Evolutionary conservation across 495 filamentous ascomycete species (phyloP).

Genomic region (Podospora australis): DNA sequence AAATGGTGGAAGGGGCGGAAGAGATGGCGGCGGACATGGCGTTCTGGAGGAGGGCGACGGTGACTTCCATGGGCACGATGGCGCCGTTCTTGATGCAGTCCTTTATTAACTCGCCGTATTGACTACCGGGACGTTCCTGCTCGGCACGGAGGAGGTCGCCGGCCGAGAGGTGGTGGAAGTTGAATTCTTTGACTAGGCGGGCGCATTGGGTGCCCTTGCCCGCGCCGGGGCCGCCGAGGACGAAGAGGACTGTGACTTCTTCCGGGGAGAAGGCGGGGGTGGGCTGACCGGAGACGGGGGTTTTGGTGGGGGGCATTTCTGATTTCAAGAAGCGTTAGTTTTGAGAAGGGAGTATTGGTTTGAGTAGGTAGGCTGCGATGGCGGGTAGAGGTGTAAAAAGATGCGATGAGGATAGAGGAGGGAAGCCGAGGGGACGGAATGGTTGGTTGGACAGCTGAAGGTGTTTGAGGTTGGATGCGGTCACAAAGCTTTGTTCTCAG

Average conservation of each 20-base stretch:
- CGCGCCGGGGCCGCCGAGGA: conserved; percentile 71
- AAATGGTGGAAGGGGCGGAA: conserved; percentile 7
- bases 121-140: conserved; percentile 73
- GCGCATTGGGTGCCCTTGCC: conserved; percentile 85
- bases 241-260: conserved; percentile 82
- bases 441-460: not conserved
- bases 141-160: conserved; percentile 92
- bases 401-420: not conserved
- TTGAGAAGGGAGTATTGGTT: not conserved
- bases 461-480: not conserved
- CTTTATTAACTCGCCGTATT: conserved; percentile 87
- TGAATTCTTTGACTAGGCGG: conserved; percentile 81
- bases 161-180: conserved; percentile 86
- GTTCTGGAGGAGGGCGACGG: conserved; percentile 86
- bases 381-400: not conserved
- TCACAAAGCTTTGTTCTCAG: too few species aligned
- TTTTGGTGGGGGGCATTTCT: conserved; percentile 12
- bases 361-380: not conserved
- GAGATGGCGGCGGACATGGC: conserved; percentile 66
- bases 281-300: conserved; percentile 32
- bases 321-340: too few species aligned
- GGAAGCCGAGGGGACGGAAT: not conserved
- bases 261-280: conserved; percentile 72
- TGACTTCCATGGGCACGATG: conserved; percentile 98
- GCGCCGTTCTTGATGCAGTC: conserved; percentile 84